Percentiles rank a stretch among this genome's conserved stretches.
Evolutionary conservation across 2,329 filamentous ascomycete species (phyloP).

Genomic region (Apiospora kogelbergensis): DNA sequence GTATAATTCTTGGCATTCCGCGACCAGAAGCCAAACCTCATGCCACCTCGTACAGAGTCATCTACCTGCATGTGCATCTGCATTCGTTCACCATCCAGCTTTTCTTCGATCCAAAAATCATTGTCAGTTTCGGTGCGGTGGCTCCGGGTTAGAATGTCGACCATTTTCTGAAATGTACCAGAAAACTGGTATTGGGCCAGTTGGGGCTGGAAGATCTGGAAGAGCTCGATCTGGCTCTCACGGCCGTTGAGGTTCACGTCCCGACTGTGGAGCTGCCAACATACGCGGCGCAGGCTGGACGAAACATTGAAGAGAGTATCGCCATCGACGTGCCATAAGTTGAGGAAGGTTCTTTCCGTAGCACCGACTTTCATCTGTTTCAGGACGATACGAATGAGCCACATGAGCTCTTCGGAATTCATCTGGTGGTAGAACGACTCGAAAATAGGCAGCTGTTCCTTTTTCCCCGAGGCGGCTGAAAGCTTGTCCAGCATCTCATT

Average conservation of each 20-base stretch:
- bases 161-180: slow-evolving; percentile 74
- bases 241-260: slow-evolving; percentile 71
- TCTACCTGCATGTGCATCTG: slow-evolving; percentile 90
- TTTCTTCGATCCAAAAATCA: slow-evolving; percentile 96
- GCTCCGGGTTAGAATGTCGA: slow-evolving; percentile 54
- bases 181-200: slow-evolving; percentile 89
- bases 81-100: slow-evolving; percentile 95
- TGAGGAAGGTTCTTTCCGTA: slow-evolving; percentile 84
- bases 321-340: slow-evolving; percentile 78
- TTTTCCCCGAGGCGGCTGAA: slow-evolving; percentile 72
- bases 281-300: slow-evolving; percentile 85
- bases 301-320: slow-evolving; percentile 84
- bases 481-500: slow-evolving; percentile 82
- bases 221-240: slow-evolving; percentile 72
- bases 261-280: slow-evolving; percentile 86
- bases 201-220: slow-evolving; percentile 97
- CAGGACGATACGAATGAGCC: slow-evolving; percentile 91
- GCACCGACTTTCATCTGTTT: slow-evolving; percentile 74
- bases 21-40: slow-evolving; percentile 85
- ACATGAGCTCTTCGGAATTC: slow-evolving; percentile 91
- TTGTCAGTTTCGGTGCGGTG: slow-evolving; percentile 67
- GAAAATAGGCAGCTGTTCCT: slow-evolving; percentile 80
- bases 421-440: slow-evolving; percentile 83
- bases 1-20: slow-evolving; percentile 96
- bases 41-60: slow-evolving; percentile 64